These are phyloP conservation scores for Hypocreales sp. DNA, from an alignment of 2,329 filamentous ascomycete genomes.

Conservation along the genomic window DNA sequence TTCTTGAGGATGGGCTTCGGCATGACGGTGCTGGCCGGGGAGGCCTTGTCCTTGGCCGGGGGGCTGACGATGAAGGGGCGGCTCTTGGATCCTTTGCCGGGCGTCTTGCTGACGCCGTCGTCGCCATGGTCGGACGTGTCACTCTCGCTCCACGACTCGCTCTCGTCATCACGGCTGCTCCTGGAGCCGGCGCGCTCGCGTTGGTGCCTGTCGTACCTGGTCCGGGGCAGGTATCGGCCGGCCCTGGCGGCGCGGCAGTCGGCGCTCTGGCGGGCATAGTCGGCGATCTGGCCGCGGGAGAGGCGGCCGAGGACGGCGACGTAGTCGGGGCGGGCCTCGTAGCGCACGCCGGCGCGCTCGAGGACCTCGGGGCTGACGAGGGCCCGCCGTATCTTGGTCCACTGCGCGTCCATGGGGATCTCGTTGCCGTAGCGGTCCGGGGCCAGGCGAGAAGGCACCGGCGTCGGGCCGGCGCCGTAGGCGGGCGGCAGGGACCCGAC, in stretches of 20 bases:
- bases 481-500: slow-evolving; percentile 12
- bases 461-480: slow-evolving; percentile 17
- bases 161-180: slow-evolving; percentile 16
- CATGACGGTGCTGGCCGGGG: slow-evolving; percentile 17
- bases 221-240: slow-evolving; percentile 3
- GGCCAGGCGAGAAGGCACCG: slow-evolving; percentile 23
- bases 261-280: slow-evolving; percentile 32
- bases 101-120: slow-evolving; percentile 17
- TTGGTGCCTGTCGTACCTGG: slow-evolving; percentile 3
- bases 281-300: slow-evolving; percentile 31
- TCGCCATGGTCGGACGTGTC: slow-evolving; percentile 18
- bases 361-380: slow-evolving; percentile 44
- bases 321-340: slow-evolving; percentile 44
- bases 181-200: slow-evolving; percentile 15
- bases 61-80: slow-evolving; percentile 22
- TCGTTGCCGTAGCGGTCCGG: slow-evolving; percentile 41
- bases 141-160: slow-evolving; percentile 13
- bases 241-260: slow-evolving; percentile 27
- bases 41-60: slow-evolving; percentile 16
- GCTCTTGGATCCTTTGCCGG: slow-evolving; percentile 14
- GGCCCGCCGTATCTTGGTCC: slow-evolving; percentile 41
- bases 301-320: slow-evolving; percentile 44
- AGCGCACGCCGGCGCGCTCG: slow-evolving; percentile 36
- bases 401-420: slow-evolving; percentile 39
- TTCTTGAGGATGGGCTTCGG: slow-evolving; percentile 49